These are phyloP conservation scores for Kluyveromyces starmeri DNA, from an alignment of 805 yeast genomes.

Conservation along the genomic window DNA sequence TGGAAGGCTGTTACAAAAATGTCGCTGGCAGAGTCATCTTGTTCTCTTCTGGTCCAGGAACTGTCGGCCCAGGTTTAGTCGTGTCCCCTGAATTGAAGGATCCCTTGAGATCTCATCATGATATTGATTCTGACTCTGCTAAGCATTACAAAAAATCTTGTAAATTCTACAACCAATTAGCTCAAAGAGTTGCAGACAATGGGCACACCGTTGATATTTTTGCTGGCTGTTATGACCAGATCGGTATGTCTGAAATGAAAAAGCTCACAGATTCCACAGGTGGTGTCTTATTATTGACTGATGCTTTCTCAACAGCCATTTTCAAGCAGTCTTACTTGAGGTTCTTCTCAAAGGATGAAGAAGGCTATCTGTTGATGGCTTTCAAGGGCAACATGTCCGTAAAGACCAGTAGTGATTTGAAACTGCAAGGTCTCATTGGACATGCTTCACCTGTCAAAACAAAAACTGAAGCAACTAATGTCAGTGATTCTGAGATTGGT, in stretches of 20 bases:
- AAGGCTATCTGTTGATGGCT: conserved; percentile 80
- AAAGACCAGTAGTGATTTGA: conserved; percentile 77
- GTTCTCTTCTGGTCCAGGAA: conserved; percentile 92
- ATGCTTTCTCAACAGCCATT: conserved; percentile 89
- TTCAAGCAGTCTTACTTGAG: conserved; percentile 88
- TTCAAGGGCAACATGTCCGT: conserved; percentile 85
- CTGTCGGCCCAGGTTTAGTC: conserved; percentile 88
- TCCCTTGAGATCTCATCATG: conserved; percentile 95
- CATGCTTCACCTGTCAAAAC: conserved; percentile 66
- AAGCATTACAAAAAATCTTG: conserved; percentile 80
- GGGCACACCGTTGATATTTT: conserved; percentile 83
- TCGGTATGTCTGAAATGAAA: conserved; percentile 92
- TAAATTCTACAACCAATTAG: conserved; percentile 68
- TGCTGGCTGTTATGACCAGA: conserved; percentile 94
- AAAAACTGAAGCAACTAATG: conserved; percentile 54
- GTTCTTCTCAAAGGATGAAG: conserved; percentile 78
- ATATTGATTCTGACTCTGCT: conserved; percentile 85
- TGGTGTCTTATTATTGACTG: conserved; percentile 80
- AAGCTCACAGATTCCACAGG: conserved; percentile 78
- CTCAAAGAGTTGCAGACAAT: conserved; percentile 58
- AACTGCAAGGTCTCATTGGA: conserved; percentile 88
- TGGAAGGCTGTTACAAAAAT: conserved; percentile 76
- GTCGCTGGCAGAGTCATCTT: conserved; percentile 83
- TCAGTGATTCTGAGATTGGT: conserved; percentile 90
- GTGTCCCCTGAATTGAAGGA: conserved; percentile 88